A percentile compares a stretch with the other conserved stretches of the same genome.
Evolutionary conservation across 2,329 filamentous ascomycete species (phyloP).

Genomic region (Lizonia empirigonia): DNA sequence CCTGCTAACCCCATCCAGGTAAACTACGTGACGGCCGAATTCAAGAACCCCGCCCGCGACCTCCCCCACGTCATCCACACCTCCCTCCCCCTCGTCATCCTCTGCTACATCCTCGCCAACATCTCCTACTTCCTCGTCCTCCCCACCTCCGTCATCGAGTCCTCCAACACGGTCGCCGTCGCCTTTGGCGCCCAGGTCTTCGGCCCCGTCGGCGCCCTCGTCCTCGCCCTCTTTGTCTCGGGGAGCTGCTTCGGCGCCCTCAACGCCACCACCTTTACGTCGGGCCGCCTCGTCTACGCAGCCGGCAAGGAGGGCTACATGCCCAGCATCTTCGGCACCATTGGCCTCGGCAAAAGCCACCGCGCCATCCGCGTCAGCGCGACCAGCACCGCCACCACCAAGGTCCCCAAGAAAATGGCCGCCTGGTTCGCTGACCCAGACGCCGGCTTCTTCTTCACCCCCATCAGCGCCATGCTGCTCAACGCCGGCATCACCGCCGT

Average conservation of each 20-base stretch:
- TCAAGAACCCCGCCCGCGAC: constrained; percentile 87
- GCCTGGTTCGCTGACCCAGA: constrained; percentile 62
- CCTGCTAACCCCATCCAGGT: constrained; percentile 62
- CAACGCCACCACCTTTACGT: constrained; percentile 93
- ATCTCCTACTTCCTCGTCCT: constrained; percentile 93
- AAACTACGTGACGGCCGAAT: constrained; percentile 97
- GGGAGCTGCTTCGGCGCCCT: constrained; percentile 93
- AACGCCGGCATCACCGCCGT: constrained; percentile 74
- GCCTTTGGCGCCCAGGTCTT: constrained; percentile 91
- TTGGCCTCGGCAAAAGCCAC: constrained; percentile 68
- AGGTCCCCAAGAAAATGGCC: constrained; percentile 31
- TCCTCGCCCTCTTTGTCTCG: constrained; percentile 87
- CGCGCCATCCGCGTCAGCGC: constrained; percentile 40
- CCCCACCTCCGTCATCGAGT: constrained; percentile 78
- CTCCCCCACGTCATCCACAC: constrained; percentile 95
- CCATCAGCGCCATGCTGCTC: constrained; percentile 86
- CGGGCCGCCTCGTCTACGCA: constrained; percentile 87
- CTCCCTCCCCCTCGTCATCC: constrained; percentile 90
- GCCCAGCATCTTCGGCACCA: constrained; percentile 78
- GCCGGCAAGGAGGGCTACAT: constrained; percentile 96
- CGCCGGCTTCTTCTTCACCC: constrained; percentile 85
- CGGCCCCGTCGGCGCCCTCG: constrained; percentile 77
- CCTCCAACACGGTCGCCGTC: constrained; percentile 93
- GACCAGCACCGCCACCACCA: constrained; percentile 30
- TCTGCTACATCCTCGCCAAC: constrained; percentile 89